Percentiles rank a stretch among this genome's conserved stretches.
phyloP scores from a whole-genome alignment of 148 eudicot species.

The Mesembryanthemum crystallinum region DNA sequence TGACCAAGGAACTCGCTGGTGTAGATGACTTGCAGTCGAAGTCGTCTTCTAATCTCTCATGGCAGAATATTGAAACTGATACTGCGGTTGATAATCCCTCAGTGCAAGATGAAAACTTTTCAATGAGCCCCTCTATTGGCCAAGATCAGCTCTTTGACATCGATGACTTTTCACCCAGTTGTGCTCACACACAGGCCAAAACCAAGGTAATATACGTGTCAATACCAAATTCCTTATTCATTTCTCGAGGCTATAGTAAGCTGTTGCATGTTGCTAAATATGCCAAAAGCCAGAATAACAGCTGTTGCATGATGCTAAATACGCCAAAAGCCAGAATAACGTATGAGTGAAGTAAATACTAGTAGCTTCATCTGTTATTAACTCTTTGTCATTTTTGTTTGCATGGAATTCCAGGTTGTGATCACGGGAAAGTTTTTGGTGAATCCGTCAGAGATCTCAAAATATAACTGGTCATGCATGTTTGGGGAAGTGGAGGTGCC shows the following conservation, averaged over 20 bases:
- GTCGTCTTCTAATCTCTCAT: constrained; percentile 47
- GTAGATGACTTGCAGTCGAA: constrained; percentile 48
- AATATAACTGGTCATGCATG: constrained; percentile 85
- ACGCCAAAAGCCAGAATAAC: neutral
- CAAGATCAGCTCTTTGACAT: constrained; percentile 70
- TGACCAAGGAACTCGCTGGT: constrained; percentile 55
- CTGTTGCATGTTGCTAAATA: neutral
- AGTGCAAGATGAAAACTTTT: constrained; percentile 40
- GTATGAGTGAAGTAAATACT: neutral
- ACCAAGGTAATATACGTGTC: constrained; percentile 43
- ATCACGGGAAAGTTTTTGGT: constrained; percentile 78
- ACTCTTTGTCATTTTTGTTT: constrained; percentile 13
- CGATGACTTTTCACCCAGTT: constrained; percentile 54
- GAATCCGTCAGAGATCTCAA: constrained; percentile 52
- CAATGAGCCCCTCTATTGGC: constrained; percentile 60
- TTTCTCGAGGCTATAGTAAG: too few species aligned
- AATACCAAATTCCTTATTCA: neutral
- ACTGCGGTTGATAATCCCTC: constrained; percentile 47
- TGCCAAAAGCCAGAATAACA: neutral
- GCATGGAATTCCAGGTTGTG: constrained; percentile 48
- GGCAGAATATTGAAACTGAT: constrained; percentile 48
- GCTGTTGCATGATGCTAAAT: neutral
- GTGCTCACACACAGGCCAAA: constrained; percentile 42
- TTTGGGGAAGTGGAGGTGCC: constrained; percentile 97
- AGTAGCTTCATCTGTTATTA: neutral